These are phyloP conservation scores for Avena sativa DNA, from an alignment of 176 grass and related monocot genomes.

Conservation along the genomic window DNA sequence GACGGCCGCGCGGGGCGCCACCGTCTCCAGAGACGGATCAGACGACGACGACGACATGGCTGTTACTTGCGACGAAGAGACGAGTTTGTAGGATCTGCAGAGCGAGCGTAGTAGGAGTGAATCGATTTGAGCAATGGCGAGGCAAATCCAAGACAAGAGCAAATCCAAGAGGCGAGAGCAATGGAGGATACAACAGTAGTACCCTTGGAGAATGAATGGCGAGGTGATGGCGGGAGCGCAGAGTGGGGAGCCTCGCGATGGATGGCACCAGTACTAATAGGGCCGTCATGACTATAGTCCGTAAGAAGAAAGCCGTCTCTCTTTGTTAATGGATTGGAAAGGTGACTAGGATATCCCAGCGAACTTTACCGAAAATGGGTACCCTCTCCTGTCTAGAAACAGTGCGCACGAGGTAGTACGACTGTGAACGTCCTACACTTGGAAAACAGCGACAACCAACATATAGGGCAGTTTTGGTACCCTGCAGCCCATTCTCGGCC, in stretches of 20 bases:
- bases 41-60: conserved; percentile 15
- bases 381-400: background rate
- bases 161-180: no score
- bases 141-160: no score
- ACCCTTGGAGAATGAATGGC: background rate
- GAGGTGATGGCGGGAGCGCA: background rate
- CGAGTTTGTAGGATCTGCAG: conserved; percentile 31
- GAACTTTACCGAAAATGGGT: no score
- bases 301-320: background rate
- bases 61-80: background rate
- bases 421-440: no score
- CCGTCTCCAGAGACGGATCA: conserved; percentile 52
- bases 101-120: background rate
- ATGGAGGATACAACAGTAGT: background rate
- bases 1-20: conserved; percentile 48
- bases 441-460: no score
- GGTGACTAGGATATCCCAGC: background rate
- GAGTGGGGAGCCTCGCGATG: background rate
- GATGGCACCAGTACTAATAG: background rate
- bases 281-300: background rate
- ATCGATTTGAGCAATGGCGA: background rate
- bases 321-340: no score
- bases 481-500: no score
- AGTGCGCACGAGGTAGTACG: background rate
- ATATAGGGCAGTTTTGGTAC: no score